phyloP scores from a whole-genome alignment of 352 stramenopile species.

The Phytophthora pseudosyringae region DNA sequence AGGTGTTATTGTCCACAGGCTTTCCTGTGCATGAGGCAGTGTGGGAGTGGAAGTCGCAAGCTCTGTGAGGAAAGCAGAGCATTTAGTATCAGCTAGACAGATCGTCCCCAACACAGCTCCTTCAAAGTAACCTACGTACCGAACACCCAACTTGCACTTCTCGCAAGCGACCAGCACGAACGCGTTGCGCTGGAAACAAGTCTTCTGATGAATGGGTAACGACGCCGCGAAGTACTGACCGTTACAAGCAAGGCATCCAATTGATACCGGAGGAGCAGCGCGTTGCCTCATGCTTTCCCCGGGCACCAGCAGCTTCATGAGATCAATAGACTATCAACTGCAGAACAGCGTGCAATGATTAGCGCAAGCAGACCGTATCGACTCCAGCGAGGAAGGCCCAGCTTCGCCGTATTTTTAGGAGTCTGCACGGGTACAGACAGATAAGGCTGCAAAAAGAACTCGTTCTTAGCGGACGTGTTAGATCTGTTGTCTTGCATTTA shows the following conservation, averaged over 20 bases:
- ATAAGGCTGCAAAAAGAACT: constrained; percentile 35
- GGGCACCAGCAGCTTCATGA: constrained; percentile 18
- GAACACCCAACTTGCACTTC: constrained; percentile 43
- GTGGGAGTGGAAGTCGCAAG: constrained; percentile 35
- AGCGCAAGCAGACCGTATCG: background rate
- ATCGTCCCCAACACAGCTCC: background rate
- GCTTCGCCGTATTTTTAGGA: constrained; percentile 38
- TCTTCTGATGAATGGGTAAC: constrained; percentile 76
- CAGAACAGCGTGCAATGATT: constrained; percentile 10
- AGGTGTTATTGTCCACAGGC: background rate
- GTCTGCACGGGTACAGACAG: constrained; percentile 1
- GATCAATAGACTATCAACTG: background rate
- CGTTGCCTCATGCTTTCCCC: background rate
- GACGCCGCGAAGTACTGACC: constrained; percentile 68
- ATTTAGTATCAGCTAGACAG: constrained; percentile 1
- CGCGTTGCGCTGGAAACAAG: constrained; percentile 67
- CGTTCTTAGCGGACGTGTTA: constrained; percentile 24
- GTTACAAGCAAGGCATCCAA: constrained; percentile 53
- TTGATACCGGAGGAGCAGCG: constrained; percentile 29
- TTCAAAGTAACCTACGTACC: constrained; percentile 34
- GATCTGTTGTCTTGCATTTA: constrained; percentile 13
- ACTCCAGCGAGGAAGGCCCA: background rate
- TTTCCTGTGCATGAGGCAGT: constrained; percentile 26
- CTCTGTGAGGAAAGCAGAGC: constrained; percentile 18
- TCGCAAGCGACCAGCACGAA: constrained; percentile 58